These are phyloP conservation scores for Cystobasidium ongulense DNA, from an alignment of 768 basidiomycete species.

Conservation along the genomic window DNA sequence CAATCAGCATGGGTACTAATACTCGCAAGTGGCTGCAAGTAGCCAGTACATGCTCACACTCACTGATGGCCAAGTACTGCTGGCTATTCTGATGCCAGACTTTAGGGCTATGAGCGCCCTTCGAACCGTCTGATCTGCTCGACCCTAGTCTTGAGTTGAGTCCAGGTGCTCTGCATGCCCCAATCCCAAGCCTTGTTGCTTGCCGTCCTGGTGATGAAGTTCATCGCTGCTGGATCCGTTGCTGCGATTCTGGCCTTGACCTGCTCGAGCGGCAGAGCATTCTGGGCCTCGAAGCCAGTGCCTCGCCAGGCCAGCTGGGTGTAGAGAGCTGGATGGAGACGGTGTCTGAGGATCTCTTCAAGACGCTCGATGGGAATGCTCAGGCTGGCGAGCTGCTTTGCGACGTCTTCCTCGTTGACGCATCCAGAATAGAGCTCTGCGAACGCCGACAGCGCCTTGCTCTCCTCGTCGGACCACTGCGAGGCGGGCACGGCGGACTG, in stretches of 20 bases:
- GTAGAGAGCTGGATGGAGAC: constrained; percentile 15
- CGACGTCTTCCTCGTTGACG: constrained; percentile 1
- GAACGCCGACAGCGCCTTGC: background rate
- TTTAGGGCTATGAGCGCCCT: background rate
- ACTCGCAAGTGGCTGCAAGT: too few relatives aligned
- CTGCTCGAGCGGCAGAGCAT: background rate
- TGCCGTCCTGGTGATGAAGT: background rate
- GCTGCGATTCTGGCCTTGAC: background rate
- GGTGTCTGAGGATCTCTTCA: constrained; percentile 8
- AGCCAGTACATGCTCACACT: too few relatives aligned
- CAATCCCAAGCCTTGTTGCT: constrained; percentile 17
- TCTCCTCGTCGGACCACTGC: constrained; percentile 5
- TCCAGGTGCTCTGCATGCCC: background rate
- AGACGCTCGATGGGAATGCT: background rate
- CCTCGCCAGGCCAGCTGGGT: constrained; percentile 20
- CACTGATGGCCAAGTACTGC: too few relatives aligned
- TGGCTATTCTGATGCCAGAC: too few relatives aligned
- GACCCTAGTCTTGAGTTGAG: background rate
- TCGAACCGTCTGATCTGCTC: background rate
- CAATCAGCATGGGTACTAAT: too few relatives aligned
- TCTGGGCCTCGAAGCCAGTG: constrained; percentile 19
- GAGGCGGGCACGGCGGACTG: background rate
- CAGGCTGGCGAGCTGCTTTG: background rate
- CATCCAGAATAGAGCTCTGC: constrained; percentile 24
- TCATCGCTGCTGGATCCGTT: background rate